Base-by-base conservation (phyloP, 306 rosid genomes). In the Benincasa hispida region DNA sequence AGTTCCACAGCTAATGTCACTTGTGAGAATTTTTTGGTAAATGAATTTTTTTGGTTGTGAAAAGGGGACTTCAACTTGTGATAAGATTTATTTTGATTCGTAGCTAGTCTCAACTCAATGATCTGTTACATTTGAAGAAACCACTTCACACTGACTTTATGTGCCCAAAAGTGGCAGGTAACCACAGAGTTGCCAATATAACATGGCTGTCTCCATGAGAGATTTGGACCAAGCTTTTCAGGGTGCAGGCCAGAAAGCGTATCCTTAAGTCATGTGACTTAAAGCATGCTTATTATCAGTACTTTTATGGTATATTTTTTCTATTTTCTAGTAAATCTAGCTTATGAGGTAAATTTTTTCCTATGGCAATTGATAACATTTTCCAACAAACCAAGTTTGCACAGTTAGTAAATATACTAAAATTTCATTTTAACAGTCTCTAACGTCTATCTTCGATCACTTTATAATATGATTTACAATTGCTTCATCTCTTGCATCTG, bases 161-260 rank as follows among this genome's bases (percentile, higher is more conserved):
- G 85, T 82, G 39, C 53, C 83, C 83, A 59, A 79, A 47, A 66
- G 79, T 72, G 70, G 83, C 62, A 81, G 85, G 85, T 82, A 79
- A 67, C 18, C 62, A 62, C 85, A 61, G 74, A 79, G 65, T 77
- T 65, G 73, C 56, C 63, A 69, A 80, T 82, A 69, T 78, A 83
- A 48, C 41, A 95, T 95, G 99, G 83, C 98, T 51, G 91, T 92
- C 82, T 90, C 99, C 75, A 86, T 92, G 96, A 90, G 87, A 85
- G 92, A 92, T 86, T 86, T 95, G 89, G 99, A 95, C 89, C 86
- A 96, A 82, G 91, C 97, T 81, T 89, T 95, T 86, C 91, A 91
- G 77, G 99, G 99, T 82, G 93, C 93, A 83, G 99, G 99, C 82
- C 98, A 95, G 86, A 91, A 95, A 84, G 91, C 86, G 99, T 95